Conservation (phyloP, 768 basidiomycete genomes). For the Boletales sp. region DNA sequence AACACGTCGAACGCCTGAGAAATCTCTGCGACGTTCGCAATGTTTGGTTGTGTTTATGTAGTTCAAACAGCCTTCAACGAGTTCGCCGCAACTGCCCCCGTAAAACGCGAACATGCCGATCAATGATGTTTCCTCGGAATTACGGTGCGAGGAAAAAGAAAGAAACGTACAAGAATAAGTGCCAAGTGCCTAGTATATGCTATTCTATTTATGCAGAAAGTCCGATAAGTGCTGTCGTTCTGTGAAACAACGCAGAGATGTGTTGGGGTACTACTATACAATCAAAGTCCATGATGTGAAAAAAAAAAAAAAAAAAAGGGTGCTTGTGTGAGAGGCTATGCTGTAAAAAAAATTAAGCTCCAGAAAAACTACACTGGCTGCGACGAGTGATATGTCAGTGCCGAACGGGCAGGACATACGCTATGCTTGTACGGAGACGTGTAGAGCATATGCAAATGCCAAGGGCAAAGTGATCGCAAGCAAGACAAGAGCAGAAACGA, state of each 20-base stretch:
- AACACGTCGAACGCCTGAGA: too few relatives aligned
- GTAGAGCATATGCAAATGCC: constrained; percentile 14
- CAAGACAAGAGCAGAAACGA: constrained; percentile 16
- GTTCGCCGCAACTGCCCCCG: background rate
- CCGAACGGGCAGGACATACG: background rate
- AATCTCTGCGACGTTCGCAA: too few relatives aligned
- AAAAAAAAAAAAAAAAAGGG: background rate
- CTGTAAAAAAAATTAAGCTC: constrained; percentile 2
- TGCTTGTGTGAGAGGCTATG: constrained; percentile 8
- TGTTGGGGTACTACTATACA: constrained; percentile 7
- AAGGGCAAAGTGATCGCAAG: constrained; percentile 16
- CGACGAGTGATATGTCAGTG: too few relatives aligned
- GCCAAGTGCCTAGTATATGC: constrained; percentile 4
- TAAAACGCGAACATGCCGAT: background rate
- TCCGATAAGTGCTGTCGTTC: constrained; percentile 7
- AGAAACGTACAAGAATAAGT: constrained; percentile 18
- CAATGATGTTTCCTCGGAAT: constrained; percentile 4
- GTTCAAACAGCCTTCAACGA: too few relatives aligned
- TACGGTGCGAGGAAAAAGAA: constrained; percentile 4
- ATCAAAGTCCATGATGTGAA: constrained; percentile 14
- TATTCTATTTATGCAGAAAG: constrained; percentile 9
- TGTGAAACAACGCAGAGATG: constrained; percentile 5
- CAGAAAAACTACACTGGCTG: background rate
- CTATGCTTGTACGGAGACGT: constrained; percentile 7
- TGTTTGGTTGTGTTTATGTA: constrained; percentile 14